Evolutionary conservation across 495 filamentous ascomycete species (phyloP).

Genomic region (Trypethelium eluteriae): DNA sequence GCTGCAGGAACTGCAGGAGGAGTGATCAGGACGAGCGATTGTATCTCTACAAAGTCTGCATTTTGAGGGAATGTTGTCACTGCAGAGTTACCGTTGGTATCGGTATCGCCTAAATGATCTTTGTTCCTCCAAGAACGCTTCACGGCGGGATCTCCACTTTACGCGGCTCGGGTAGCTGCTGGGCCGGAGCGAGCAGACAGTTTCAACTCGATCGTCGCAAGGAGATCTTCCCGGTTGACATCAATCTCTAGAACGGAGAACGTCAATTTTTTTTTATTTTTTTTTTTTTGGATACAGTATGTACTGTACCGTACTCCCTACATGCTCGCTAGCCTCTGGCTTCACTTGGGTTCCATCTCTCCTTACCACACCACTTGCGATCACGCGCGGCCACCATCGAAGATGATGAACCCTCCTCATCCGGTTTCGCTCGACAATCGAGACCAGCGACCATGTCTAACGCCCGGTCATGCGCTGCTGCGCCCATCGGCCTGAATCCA

Average conservation of each 20-base stretch:
- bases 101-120: neutral
- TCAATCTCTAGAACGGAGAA: neutral
- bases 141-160: slow-evolving; percentile 12
- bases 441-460: neutral
- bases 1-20: no score
- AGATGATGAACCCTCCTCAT: neutral
- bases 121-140: neutral
- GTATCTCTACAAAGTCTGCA: no score
- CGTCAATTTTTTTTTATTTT: neutral
- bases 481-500: neutral
- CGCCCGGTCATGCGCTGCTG: slow-evolving; percentile 8
- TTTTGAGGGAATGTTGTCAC: no score
- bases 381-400: slow-evolving; percentile 6
- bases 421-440: neutral
- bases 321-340: no score
- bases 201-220: slow-evolving; percentile 10
- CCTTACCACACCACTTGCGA: neutral
- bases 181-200: slow-evolving; percentile 3
- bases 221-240: neutral
- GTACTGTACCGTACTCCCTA: no score
- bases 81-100: neutral
- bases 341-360: no score
- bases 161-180: slow-evolving; percentile 5
- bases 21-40: no score
- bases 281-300: no score